Evolutionary conservation across 2,329 filamentous ascomycete species (phyloP), one percentile per base, ranked within the genome.

Genomic region (Diaporthe nobilis): DNA sequence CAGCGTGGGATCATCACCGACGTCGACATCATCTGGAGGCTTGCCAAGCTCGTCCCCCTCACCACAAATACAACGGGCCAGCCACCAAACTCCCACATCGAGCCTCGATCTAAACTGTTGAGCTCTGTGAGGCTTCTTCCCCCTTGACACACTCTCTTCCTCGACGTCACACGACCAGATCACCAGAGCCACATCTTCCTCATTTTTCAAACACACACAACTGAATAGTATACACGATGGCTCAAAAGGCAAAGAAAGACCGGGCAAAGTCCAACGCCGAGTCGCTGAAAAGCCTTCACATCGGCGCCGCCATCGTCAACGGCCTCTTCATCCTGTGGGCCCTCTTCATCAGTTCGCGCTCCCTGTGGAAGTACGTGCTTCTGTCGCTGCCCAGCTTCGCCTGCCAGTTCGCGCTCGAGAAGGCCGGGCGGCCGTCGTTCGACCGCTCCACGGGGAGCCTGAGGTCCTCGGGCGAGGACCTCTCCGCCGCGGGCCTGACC

Each of bases 331-430:
- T 98, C 75, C 82, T 95, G 71, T 89, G 93, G 76, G 92, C 94
- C 83, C 88, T 93, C 80, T 86, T 94, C 83, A 90, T 93, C 81
- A 87, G 88, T 76, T 88, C 90, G 47, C 93, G 92, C 77, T 92
- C 91, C 17, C 85, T 93, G 34, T 84, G 92, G 71, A 87, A 91
- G 76, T 99, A 98, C 85, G 82, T 91, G 75, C 77, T 95, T 57
- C 86, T 98, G 78, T 95, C 94, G 3, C 83, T 90, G 0, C 97
- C 97, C 0, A 92, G 93, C 71, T 88, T 98, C 71, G 82, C 93
- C 79, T 95, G 97, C 85, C 92, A 98, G 84, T 94, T 94, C 82
- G 92, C 95, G 80, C 93, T 99, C 77, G 97, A 99, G 85, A 90
- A 90, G 63, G 92, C 95, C 10, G 95, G 94, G 17, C 94, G 96